Evolutionary conservation across 2,329 filamentous ascomycete genomes (phyloP), one percentile per base, ranked within the genome.

Genomic region (Botrytis fabae): DNA sequence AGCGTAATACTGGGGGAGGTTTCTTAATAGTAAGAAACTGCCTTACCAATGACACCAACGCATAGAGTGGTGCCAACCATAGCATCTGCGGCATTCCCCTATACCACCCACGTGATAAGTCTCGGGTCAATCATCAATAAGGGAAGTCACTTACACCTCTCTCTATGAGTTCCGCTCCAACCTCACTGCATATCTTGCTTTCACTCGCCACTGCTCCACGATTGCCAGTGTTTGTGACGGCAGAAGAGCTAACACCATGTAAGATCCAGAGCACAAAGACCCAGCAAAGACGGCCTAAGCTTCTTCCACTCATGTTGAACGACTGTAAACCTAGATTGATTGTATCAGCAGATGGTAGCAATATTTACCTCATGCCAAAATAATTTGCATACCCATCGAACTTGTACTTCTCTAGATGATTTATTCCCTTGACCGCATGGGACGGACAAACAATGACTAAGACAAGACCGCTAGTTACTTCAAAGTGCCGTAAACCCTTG

Each of bases 41-140:
- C 81, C 81, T 78, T 79, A 84, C 86, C 91, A 62, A 92, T 86
- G 10, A 93, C 91, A 9, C 93, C 93, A 54, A 94, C 88, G 75
- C 93, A 95, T 69, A 95, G 87, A 12, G 90, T 89, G 0, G 92
- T 92, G 44, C 90, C 92, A 32, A 95, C 90, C 75, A 93, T 82
- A 64, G 92, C 91, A 82, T 95, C 93, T 1, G 91, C 92, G 20
- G 93, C 92, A 82, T 93, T 94, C 10, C 93, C 92, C 80, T 81
- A 42, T 57, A 57, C n/a, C 2, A 61, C 44, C 70, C 69, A 74
- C 44, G 68, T 78, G 71, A 76, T 77, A 54, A 79, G 74, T 28
- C n/a, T 14, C 44, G 38, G 20, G 28, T 42, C 22, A 70, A 38
- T 32, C 4, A 18, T 22, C 25, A 48, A 35, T 48, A 54, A 54